Evolutionary conservation across 208 protist genomes (phyloP).

Genomic region (Lotmaria passim): DNA sequence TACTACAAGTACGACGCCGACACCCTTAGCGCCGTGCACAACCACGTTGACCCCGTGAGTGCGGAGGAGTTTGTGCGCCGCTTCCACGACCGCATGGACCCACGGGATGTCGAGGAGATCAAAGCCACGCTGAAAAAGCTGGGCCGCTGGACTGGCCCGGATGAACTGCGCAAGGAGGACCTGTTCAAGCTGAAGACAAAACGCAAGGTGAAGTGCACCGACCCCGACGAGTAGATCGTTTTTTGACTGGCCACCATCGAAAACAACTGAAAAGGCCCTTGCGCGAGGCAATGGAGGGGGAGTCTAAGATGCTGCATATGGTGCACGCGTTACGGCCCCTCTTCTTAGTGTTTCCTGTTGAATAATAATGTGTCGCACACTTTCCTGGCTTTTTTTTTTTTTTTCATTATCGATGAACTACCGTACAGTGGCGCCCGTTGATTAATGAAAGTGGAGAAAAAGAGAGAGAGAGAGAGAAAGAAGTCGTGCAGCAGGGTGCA

Average conservation of each 20-base stretch:
- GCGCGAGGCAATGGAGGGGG: too few species aligned
- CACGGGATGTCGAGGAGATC: slow-evolving; percentile 72
- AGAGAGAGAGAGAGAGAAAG: too few species aligned
- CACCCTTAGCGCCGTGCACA: slow-evolving; percentile 82
- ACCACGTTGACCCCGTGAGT: slow-evolving; percentile 81
- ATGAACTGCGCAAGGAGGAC: slow-evolving; percentile 71
- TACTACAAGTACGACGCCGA: slow-evolving; percentile 84
- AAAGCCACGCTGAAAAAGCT: slow-evolving; percentile 70
- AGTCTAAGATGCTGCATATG: background rate
- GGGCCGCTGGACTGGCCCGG: slow-evolving; percentile 76
- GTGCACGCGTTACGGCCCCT: background rate
- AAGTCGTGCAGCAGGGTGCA: too few species aligned
- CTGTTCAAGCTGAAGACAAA: slow-evolving; percentile 83
- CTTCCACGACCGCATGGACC: slow-evolving; percentile 81
- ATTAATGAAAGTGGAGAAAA: too few species aligned
- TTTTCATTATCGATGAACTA: background rate
- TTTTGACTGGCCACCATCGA: too few species aligned
- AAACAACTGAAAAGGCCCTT: too few species aligned
- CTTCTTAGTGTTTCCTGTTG: background rate
- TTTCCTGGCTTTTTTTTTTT: background rate
- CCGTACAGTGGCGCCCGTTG: too few species aligned
- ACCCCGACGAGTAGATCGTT: slow-evolving; percentile 53
- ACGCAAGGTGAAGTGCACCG: slow-evolving; percentile 77
- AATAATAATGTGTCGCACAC: background rate
- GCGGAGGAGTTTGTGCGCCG: slow-evolving; percentile 83